Evolutionary conservation across 306 rosid genomes (phyloP).

Genomic region (Trifolium subterraneum): DNA sequence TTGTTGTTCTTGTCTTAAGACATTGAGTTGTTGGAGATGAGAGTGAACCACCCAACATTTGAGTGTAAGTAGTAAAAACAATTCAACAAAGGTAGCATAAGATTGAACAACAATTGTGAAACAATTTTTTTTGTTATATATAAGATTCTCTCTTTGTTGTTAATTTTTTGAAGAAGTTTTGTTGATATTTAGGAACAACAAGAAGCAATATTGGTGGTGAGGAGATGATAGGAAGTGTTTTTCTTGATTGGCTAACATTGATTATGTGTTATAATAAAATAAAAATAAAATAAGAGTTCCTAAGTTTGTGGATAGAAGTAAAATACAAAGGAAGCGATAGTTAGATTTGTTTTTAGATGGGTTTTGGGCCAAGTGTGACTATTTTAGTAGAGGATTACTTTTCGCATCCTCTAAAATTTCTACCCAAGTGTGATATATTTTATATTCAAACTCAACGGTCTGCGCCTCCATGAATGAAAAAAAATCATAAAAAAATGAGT

Average conservation of each 20-base stretch:
- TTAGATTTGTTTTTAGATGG: too few relatives aligned
- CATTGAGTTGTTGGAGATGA: constrained; percentile 51
- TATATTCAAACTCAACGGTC: too few relatives aligned
- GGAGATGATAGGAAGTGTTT: constrained; percentile 32
- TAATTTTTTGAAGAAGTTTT: constrained; percentile 26
- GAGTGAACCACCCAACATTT: constrained; percentile 69
- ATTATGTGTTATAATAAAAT: constrained; percentile 23
- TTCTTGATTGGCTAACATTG: constrained; percentile 50
- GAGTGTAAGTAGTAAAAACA: constrained; percentile 37
- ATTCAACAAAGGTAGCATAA: constrained; percentile 35
- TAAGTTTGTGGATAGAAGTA: constrained; percentile 51
- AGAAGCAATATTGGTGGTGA: too few relatives aligned
- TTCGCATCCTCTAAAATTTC: too few relatives aligned
- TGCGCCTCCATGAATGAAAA: too few relatives aligned
- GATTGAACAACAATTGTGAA: constrained; percentile 31
- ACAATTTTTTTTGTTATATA: constrained; percentile 1
- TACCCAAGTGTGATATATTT: too few relatives aligned
- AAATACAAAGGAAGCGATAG: neutral
- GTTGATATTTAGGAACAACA: neutral
- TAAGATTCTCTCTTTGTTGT: neutral
- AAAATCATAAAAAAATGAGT: too few relatives aligned
- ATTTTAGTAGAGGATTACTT: too few relatives aligned
- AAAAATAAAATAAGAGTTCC: neutral
- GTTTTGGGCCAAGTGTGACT: too few relatives aligned
- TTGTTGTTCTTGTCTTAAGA: constrained; percentile 41